Percentiles rank a stretch among this genome's conserved stretches.
phyloP scores from a whole-genome alignment of 169 alveolate genomes.

The Cryptosporidium ubiquitum region DNA sequence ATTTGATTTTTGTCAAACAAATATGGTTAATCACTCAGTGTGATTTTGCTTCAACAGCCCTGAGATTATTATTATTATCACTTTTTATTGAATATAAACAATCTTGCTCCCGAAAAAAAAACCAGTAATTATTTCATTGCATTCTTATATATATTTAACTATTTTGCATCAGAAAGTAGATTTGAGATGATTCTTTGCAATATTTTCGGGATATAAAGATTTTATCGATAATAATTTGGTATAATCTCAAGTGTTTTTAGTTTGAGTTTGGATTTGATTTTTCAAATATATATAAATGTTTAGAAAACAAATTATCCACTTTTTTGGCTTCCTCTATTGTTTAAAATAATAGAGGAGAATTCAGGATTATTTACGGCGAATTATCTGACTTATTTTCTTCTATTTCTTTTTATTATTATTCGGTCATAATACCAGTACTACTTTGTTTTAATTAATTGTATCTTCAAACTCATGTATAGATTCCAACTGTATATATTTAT shows the following conservation, averaged over 20 bases:
- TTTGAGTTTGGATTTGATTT: not conserved
- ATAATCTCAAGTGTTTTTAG: not conserved
- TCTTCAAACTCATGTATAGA: not conserved
- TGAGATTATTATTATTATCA: not conserved
- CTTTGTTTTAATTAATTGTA: not conserved
- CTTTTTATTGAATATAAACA: not conserved
- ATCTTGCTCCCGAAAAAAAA: not conserved
- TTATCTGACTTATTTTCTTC: not conserved
- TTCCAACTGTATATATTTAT: not conserved
- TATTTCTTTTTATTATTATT: too few relatives aligned
- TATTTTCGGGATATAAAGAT: not conserved
- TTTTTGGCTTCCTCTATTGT: not conserved
- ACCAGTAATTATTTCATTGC: not conserved
- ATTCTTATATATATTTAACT: too few relatives aligned
- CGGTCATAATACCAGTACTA: not conserved
- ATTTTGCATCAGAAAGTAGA: too few relatives aligned
- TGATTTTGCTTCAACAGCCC: not conserved
- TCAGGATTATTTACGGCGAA: not conserved
- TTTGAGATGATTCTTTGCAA: not conserved
- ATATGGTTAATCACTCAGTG: too few relatives aligned
- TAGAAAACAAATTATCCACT: too few relatives aligned
- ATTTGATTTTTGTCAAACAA: not conserved
- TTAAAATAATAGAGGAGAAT: not conserved
- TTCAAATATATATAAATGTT: too few relatives aligned
- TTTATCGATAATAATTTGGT: not conserved